phyloP scores from a whole-genome alignment of 768 basidiomycete species.

The Mycena galericulata region DNA sequence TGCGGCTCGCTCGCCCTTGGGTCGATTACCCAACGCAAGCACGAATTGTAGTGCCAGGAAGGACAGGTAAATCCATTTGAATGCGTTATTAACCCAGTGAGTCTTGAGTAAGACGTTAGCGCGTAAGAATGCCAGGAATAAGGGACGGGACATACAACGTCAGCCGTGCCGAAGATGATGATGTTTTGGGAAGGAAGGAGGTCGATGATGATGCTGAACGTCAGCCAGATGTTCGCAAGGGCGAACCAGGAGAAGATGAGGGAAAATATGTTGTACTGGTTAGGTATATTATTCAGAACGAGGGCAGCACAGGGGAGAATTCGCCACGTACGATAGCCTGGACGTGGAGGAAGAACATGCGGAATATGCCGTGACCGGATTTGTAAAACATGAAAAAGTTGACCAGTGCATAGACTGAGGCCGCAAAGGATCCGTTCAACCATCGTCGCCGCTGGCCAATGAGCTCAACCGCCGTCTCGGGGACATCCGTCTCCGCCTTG shows the following conservation, averaged over 20 bases:
- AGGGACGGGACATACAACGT: constrained; percentile 63
- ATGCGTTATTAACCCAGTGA: constrained; percentile 85
- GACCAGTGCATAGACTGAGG: constrained; percentile 91
- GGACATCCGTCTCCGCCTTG: constrained; percentile 97
- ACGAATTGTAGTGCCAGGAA: constrained; percentile 80
- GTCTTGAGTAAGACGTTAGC: constrained; percentile 62
- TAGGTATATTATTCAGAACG: background rate
- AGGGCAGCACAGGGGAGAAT: background rate
- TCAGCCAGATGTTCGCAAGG: constrained; percentile 92
- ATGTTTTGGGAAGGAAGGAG: constrained; percentile 71
- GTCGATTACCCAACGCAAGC: constrained; percentile 65
- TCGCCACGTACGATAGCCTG: constrained; percentile 83
- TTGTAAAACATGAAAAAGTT: constrained; percentile 93
- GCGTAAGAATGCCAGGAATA: background rate
- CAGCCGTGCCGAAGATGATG: constrained; percentile 76
- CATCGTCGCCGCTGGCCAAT: constrained; percentile 97
- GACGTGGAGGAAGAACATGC: constrained; percentile 97
- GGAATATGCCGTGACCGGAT: constrained; percentile 87
- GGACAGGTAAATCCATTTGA: constrained; percentile 90
- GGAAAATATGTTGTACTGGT: constrained; percentile 85
- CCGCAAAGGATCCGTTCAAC: constrained; percentile 97
- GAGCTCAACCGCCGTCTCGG: constrained; percentile 89
- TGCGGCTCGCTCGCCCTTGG: constrained; percentile 75
- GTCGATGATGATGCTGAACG: constrained; percentile 96
- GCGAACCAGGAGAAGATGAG: constrained; percentile 95